Conservation (phyloP, 2,329 filamentous ascomycete genomes). For the Colletotrichum salicis region DNA sequence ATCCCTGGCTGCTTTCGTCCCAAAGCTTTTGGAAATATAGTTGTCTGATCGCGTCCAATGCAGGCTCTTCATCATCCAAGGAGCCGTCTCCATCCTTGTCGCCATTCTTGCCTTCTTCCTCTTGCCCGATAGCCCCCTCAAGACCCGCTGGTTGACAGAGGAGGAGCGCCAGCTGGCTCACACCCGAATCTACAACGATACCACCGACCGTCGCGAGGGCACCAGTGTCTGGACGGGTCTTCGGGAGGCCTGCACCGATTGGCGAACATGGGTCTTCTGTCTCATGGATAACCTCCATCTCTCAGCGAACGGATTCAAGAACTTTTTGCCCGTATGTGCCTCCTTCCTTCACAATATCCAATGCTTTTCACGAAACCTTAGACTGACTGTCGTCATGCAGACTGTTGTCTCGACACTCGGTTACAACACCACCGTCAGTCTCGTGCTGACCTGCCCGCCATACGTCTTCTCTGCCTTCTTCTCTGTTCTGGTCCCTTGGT, state of each 20-base stretch:
- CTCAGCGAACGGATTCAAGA: slow-evolving; percentile 58
- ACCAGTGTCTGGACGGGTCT: slow-evolving; percentile 56
- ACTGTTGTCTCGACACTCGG: slow-evolving; percentile 54
- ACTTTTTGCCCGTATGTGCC: slow-evolving; percentile 39
- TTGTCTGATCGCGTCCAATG: not conserved
- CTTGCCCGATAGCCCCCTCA: slow-evolving; percentile 52
- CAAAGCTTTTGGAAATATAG: too few species aligned
- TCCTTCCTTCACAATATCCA: not conserved
- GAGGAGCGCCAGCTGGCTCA: slow-evolving; percentile 54
- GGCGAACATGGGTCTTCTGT: slow-evolving; percentile 59
- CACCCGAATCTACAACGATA: slow-evolving; percentile 43
- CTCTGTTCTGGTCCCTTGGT: slow-evolving; percentile 51
- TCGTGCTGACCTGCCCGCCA: slow-evolving; percentile 59
- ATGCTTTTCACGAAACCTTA: too few species aligned
- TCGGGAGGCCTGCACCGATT: slow-evolving; percentile 55
- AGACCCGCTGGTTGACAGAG: slow-evolving; percentile 50
- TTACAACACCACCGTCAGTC: slow-evolving; percentile 55
- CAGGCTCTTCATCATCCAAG: slow-evolving; percentile 55
- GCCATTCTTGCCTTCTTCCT: slow-evolving; percentile 48
- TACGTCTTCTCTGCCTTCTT: slow-evolving; percentile 53
- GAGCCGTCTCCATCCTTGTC: slow-evolving; percentile 48
- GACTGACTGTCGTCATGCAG: not conserved
- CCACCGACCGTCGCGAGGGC: slow-evolving; percentile 49
- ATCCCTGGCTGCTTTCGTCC: too few species aligned
- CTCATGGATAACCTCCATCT: slow-evolving; percentile 63